Evolutionary conservation across 192 early-diverging fungal species (phyloP), one percentile per base, ranked within the genome.

Genomic region (Entomortierella lignicola): DNA sequence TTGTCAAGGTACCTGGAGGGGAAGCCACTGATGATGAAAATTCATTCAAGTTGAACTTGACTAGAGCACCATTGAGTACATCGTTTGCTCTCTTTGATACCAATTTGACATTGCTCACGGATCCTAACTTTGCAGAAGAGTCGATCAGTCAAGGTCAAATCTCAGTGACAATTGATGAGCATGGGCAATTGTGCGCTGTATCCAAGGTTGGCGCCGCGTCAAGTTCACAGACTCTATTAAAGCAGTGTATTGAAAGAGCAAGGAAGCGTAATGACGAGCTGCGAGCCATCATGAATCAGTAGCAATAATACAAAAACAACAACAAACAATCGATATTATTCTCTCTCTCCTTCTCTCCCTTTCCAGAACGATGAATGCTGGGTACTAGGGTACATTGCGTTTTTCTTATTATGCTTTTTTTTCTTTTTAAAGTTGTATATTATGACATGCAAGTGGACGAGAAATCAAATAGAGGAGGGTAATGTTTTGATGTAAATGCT

Each of bases 121-220:
- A 95, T 83, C 93, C 93, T 6, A 91, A 89, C 42, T 85, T 87
- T 55, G 86, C 89, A 32, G 94, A 94, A 81, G 91, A 93, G 66
- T 63, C 79, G 0, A 74, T 94, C 13, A 61, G 85, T 26, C 74
- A 85, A 26, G 86, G 90, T 17, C 57, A 59, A 27, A 56, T 93
- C 10, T 89, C 88, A 0, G 57, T 93, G 1, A 84, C 90, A 12
- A 57, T 90, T 15, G 92, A 93, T 62, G 85, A 88, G 56, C 43
- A 69, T 0, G 89, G 89, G n/a, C 65, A 77, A 31, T 32, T 92
- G 54, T 85, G 85, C 55, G 56, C 82, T 69, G 54, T 87, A 60
- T 82, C 81, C 48, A 92, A 92, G 56, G 81, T 80, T n/a, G 92
- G 89, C 10, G 91, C 89, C 17, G 55, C 79, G 4, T 66, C 83